Conservation (phyloP, 2,329 filamentous ascomycete species). For the Aspergillus eucalypticola region DNA sequence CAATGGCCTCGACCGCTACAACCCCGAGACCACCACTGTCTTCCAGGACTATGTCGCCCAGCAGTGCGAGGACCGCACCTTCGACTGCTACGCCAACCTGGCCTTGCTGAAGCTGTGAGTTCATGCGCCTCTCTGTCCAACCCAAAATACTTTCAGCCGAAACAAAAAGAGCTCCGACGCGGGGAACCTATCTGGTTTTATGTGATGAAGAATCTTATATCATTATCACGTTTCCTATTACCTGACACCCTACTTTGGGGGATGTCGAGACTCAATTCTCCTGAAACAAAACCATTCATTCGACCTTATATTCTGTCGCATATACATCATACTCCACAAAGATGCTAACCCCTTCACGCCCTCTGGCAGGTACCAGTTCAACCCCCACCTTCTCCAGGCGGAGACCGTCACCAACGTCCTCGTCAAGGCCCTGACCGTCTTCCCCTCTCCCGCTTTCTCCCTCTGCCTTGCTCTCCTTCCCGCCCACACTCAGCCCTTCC, state of each 20-base stretch:
- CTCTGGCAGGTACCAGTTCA: constrained; percentile 89
- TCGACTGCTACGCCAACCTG: constrained; percentile 95
- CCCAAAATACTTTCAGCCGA: neutral
- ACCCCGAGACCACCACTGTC: constrained; percentile 88
- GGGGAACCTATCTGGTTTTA: constrained; percentile 15
- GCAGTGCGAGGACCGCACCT: constrained; percentile 93
- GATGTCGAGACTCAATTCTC: constrained; percentile 71
- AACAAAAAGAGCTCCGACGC: constrained; percentile 7
- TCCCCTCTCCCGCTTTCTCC: constrained; percentile 92
- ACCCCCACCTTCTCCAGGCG: constrained; percentile 94
- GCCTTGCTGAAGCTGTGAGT: constrained; percentile 92
- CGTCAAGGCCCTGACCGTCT: constrained; percentile 95
- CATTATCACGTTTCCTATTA: constrained; percentile 96
- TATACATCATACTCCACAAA: neutral
- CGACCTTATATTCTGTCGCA: constrained; percentile 8
- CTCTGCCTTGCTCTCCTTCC: constrained; percentile 93
- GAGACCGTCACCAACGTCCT: constrained; percentile 99
- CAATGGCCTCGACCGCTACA: constrained; percentile 96
- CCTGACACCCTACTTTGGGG: constrained; percentile 64
- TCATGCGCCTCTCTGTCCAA: constrained; percentile 7
- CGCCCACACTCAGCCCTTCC: constrained; percentile 70
- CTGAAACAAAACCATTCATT: constrained; percentile 54
- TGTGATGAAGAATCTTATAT: constrained; percentile 69
- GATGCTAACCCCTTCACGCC: neutral
- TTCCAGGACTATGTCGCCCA: constrained; percentile 93